Evolutionary conservation across 2,329 filamentous ascomycete genomes (phyloP).

Genomic region (Cordyceps militaris): DNA sequence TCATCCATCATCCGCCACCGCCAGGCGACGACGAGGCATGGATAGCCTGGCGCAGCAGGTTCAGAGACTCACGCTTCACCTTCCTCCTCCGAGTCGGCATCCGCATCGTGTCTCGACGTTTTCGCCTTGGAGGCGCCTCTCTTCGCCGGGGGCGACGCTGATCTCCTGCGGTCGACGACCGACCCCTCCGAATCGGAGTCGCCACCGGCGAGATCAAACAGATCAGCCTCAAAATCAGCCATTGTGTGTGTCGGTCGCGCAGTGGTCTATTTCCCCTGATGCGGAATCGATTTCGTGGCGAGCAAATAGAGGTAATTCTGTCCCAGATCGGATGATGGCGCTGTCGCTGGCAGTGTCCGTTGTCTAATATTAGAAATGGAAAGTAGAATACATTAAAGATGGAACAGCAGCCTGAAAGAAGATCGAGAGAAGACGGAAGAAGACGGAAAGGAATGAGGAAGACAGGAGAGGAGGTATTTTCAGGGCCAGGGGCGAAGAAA

Average conservation of each 20-base stretch:
- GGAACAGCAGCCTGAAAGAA: background rate
- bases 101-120: slow-evolving; percentile 40
- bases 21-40: background rate
- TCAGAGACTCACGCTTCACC: slow-evolving; percentile 34
- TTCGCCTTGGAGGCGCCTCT: slow-evolving; percentile 29
- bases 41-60: background rate
- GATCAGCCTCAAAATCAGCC: slow-evolving; percentile 88
- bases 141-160: slow-evolving; percentile 38
- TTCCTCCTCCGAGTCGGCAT: slow-evolving; percentile 56
- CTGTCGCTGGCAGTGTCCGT: background rate
- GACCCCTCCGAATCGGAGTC: slow-evolving; percentile 55
- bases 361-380: background rate
- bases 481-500: slow-evolving; percentile 15
- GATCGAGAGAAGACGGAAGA: background rate
- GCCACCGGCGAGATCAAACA: slow-evolving; percentile 85
- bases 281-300: background rate
- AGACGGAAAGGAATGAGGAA: slow-evolving; percentile 12
- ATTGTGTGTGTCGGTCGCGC: slow-evolving; percentile 40
- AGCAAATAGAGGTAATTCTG: background rate
- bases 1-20: slow-evolving; percentile 7
- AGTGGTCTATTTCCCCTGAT: background rate
- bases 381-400: background rate
- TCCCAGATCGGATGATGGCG: background rate
- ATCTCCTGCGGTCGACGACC: slow-evolving; percentile 47
- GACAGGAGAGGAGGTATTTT: slow-evolving; percentile 12